A percentile compares a stretch with the other conserved stretches of the same genome.
Evolutionary conservation across 2,329 filamentous ascomycete genomes (phyloP).

Genomic region (Falciphora oryzae): DNA sequence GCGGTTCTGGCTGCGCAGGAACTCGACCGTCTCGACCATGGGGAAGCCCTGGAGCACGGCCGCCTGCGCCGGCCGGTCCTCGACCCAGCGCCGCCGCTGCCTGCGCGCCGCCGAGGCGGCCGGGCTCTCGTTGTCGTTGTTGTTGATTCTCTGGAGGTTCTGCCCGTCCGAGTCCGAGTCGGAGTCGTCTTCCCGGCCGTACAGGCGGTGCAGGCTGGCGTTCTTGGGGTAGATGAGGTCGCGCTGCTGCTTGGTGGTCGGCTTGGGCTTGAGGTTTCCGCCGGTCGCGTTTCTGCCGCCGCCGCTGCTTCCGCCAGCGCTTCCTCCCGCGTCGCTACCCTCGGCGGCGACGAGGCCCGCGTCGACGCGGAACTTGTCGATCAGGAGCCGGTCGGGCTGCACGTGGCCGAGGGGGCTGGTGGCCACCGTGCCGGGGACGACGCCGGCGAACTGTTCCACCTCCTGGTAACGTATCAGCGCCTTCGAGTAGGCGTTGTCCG

Average conservation of each 20-base stretch:
- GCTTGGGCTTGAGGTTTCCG: neutral
- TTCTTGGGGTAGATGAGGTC: neutral
- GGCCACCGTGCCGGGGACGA: conserved; percentile 1
- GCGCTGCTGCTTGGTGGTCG: neutral
- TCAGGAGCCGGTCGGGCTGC: conserved; percentile 9
- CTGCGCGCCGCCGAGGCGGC: neutral
- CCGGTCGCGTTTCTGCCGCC: neutral
- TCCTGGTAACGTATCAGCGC: conserved; percentile 8
- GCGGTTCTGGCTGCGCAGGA: conserved; percentile 18
- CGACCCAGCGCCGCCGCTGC: conserved; percentile 5
- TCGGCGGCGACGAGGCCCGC: conserved; percentile 25
- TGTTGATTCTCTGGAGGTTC: neutral
- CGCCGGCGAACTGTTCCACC: neutral
- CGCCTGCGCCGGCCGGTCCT: neutral
- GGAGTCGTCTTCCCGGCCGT: neutral
- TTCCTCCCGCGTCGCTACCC: neutral
- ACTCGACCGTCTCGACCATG: conserved; percentile 23
- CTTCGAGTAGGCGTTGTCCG: neutral
- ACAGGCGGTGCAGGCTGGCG: neutral
- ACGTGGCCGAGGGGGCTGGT: neutral
- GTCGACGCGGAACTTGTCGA: conserved; percentile 22
- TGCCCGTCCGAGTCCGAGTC: too few species aligned
- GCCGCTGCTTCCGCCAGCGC: neutral
- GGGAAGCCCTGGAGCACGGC: conserved; percentile 21
- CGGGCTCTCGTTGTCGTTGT: neutral